Percentiles rank a stretch among this genome's conserved stretches.
Evolutionary conservation across 345 rosid genomes (phyloP).

Genomic region (Adansonia digitata): DNA sequence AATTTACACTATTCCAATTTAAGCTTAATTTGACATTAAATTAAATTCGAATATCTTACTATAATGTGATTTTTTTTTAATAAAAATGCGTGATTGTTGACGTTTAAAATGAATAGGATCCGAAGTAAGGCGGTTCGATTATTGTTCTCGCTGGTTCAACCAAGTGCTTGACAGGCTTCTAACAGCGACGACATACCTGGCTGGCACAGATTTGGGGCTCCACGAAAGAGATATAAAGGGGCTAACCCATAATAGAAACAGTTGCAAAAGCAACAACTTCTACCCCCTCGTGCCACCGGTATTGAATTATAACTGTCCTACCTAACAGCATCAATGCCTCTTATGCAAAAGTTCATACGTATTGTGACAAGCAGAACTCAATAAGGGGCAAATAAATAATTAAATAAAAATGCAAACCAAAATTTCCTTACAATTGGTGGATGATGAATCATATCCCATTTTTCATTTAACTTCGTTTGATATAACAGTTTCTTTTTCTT

Average conservation of each 20-base stretch:
- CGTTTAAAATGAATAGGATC: background rate
- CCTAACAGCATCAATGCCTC: slow-evolving; percentile 4
- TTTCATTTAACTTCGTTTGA: too few relatives aligned
- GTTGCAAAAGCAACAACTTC: background rate
- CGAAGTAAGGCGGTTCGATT: background rate
- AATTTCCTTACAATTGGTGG: background rate
- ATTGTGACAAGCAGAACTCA: background rate
- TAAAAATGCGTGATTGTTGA: background rate
- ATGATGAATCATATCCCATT: too few relatives aligned
- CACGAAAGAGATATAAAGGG: background rate
- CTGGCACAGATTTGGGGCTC: background rate
- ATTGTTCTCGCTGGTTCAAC: background rate
- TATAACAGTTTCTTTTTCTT: background rate
- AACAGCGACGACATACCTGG: background rate
- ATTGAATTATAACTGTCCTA: slow-evolving; percentile 3
- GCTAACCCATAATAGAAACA: background rate
- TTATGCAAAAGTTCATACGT: background rate
- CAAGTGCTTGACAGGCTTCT: background rate
- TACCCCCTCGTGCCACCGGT: background rate
- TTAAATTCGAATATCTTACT: too few relatives aligned
- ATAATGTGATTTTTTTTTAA: too few relatives aligned
- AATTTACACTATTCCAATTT: too few relatives aligned
- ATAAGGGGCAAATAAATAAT: background rate
- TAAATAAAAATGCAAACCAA: background rate
- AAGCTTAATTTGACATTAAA: too few relatives aligned